Percentiles rank a stretch among this genome's conserved stretches.
These are phyloP conservation scores for Eucalyptus albens DNA, from an alignment of 345 rosid genomes.

Conservation along the genomic window DNA sequence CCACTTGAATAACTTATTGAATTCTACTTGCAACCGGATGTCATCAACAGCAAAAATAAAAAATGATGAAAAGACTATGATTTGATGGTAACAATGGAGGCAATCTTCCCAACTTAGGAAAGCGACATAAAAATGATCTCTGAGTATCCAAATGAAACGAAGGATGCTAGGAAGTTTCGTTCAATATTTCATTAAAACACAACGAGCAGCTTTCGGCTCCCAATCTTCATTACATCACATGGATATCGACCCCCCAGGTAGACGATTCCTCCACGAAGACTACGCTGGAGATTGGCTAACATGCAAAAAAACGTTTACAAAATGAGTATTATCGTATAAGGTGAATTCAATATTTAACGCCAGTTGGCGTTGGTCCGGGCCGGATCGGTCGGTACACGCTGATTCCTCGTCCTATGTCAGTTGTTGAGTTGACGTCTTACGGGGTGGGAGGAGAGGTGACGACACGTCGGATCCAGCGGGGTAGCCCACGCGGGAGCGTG, in stretches of 20 bases:
- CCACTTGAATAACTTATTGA: neutral
- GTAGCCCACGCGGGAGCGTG: neutral
- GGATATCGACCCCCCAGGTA: neutral
- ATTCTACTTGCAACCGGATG: fast-evolving
- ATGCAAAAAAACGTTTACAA: no score
- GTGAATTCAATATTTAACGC: neutral
- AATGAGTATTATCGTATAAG: fast-evolving
- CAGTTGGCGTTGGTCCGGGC: neutral
- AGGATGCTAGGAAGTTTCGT: neutral
- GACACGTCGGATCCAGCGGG: neutral
- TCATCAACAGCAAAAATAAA: neutral
- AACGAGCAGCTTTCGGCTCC: neutral
- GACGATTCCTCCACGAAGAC: neutral
- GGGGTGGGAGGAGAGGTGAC: neutral
- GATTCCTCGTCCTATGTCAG: neutral
- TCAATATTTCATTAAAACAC: neutral
- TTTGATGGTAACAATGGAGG: neutral
- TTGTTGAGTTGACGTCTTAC: neutral
- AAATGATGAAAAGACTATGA: neutral
- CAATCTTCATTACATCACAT: neutral
- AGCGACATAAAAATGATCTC: fast-evolving
- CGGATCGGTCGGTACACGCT: neutral
- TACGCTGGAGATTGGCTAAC: no score
- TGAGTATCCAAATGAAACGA: no score
- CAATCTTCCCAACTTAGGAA: neutral